phyloP scores from a whole-genome alignment of 371 early-diverging fungal genomes.

The Mortierella polycephala region DNA sequence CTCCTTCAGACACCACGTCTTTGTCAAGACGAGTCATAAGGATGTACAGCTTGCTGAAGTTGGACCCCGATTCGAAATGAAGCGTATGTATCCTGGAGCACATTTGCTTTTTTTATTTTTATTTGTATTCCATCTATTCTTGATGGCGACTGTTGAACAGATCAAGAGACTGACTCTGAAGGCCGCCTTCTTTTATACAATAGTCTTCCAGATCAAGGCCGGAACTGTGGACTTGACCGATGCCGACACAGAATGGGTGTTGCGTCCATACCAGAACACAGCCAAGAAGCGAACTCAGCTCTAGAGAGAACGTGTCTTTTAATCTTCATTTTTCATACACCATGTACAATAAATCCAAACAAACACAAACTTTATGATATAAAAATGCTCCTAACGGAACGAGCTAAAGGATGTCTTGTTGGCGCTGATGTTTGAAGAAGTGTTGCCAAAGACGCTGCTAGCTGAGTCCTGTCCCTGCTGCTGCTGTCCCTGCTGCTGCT shows the following conservation, averaged over 20 bases:
- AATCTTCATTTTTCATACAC: neutral
- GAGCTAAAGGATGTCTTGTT: conserved; percentile 29
- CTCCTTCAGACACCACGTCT: conserved; percentile 98
- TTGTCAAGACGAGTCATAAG: conserved; percentile 83
- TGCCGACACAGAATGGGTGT: conserved; percentile 98
- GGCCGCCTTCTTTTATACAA: neutral
- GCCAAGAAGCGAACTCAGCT: conserved; percentile 90
- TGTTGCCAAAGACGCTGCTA: conserved; percentile 9
- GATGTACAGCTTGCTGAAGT: conserved; percentile 95
- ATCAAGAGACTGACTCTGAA: neutral
- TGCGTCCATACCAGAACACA: conserved; percentile 95
- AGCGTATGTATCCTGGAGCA: conserved; percentile 65
- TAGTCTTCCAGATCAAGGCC: conserved; percentile 93
- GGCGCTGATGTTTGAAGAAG: conserved; percentile 7
- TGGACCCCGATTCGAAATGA: conserved; percentile 98
- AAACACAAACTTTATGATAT: too few relatives aligned
- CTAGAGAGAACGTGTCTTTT: conserved; percentile 49
- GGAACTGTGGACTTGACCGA: conserved; percentile 96
- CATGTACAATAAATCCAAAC: too few relatives aligned
- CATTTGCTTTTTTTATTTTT: too few relatives aligned
- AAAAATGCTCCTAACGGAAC: too few relatives aligned
- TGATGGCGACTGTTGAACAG: neutral
- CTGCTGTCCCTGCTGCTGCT: conserved; percentile 4
- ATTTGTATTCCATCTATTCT: too few relatives aligned
- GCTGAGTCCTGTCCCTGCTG: neutral